Evolutionary conservation across 2,329 filamentous ascomycete genomes (phyloP).

Genomic region (Fusarium sp.): DNA sequence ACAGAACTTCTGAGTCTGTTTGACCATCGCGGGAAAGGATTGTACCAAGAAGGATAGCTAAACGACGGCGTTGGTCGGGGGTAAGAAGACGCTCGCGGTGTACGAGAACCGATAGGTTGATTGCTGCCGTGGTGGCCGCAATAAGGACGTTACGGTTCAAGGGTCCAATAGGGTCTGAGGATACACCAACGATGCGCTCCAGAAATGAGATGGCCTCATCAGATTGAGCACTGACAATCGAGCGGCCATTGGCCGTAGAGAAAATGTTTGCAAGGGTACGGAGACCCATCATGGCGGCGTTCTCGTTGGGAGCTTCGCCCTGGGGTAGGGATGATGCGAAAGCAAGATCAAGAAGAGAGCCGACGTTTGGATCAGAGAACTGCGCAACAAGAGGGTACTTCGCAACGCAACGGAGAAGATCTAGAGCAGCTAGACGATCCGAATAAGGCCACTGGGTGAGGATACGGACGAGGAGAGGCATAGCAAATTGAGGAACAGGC

Average conservation of each 20-base stretch:
- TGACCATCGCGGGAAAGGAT: slow-evolving; percentile 69
- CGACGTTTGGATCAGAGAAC: slow-evolving; percentile 63
- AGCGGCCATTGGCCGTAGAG: slow-evolving; percentile 76
- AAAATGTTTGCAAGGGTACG: slow-evolving; percentile 89
- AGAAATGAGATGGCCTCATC: slow-evolving; percentile 73
- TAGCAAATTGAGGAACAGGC: slow-evolving; percentile 61
- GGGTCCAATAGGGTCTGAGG: slow-evolving; percentile 61
- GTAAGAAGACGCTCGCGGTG: slow-evolving; percentile 57
- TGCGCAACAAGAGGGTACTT: slow-evolving; percentile 75
- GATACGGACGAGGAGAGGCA: slow-evolving; percentile 77
- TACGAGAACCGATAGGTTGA: slow-evolving; percentile 86
- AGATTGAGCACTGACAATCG: slow-evolving; percentile 68
- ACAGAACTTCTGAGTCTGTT: slow-evolving; percentile 84
- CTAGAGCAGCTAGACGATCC: slow-evolving; percentile 84
- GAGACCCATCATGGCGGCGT: slow-evolving; percentile 88
- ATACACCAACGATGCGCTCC: slow-evolving; percentile 68
- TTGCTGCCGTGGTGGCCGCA: slow-evolving; percentile 82
- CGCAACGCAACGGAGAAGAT: slow-evolving; percentile 86
- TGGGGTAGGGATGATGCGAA: slow-evolving; percentile 58
- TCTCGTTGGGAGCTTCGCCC: slow-evolving; percentile 71
- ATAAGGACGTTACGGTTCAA: slow-evolving; percentile 84
- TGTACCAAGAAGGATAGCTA: slow-evolving; percentile 71
- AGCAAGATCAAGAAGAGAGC: slow-evolving; percentile 70
- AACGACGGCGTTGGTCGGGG: slow-evolving; percentile 51
- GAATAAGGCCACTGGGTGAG: slow-evolving; percentile 83